Evolutionary conservation across 2,329 filamentous ascomycete genomes (phyloP).

Genomic region (Colletotrichum sidae): DNA sequence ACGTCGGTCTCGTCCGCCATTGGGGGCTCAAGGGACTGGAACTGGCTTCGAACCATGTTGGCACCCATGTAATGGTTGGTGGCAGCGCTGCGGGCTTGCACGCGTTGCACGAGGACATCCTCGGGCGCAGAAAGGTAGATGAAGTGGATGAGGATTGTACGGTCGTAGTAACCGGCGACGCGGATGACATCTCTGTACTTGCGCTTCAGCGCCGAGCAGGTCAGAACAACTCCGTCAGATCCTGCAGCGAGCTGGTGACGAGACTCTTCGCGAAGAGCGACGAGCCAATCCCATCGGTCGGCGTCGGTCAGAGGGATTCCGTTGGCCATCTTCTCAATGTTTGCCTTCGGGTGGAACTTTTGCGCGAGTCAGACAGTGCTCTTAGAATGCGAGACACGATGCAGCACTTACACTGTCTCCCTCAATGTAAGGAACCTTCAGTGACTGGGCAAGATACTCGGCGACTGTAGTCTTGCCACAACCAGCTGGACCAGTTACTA

Average conservation of each 20-base stretch:
- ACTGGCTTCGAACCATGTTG: slow-evolving; percentile 93
- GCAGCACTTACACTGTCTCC: slow-evolving; percentile 77
- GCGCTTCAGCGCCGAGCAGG: slow-evolving; percentile 94
- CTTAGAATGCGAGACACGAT: background rate
- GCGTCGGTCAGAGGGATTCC: slow-evolving; percentile 89
- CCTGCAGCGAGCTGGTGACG: slow-evolving; percentile 66
- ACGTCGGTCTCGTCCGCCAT: slow-evolving; percentile 77
- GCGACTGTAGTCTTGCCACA: slow-evolving; percentile 85
- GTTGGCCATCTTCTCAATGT: slow-evolving; percentile 90
- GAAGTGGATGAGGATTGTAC: slow-evolving; percentile 85
- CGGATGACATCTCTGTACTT: slow-evolving; percentile 96
- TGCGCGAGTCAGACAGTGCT: slow-evolving; percentile 41
- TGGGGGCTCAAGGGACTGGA: slow-evolving; percentile 88
- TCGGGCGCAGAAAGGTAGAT: slow-evolving; percentile 88
- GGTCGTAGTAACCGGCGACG: slow-evolving; percentile 80
- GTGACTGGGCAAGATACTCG: slow-evolving; percentile 69
- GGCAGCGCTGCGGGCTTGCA: slow-evolving; percentile 67
- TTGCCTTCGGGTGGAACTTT: slow-evolving; percentile 80
- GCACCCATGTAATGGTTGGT: slow-evolving; percentile 96
- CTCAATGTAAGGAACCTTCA: slow-evolving; percentile 79
- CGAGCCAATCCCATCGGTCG: slow-evolving; percentile 98
- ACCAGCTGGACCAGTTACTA: slow-evolving; percentile 82
- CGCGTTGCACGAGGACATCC: slow-evolving; percentile 79
- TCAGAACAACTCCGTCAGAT: slow-evolving; percentile 85
- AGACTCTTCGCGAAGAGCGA: slow-evolving; percentile 77